phyloP scores from a whole-genome alignment of 2,329 filamentous ascomycete species.

The Pleurostoma richardsiae region DNA sequence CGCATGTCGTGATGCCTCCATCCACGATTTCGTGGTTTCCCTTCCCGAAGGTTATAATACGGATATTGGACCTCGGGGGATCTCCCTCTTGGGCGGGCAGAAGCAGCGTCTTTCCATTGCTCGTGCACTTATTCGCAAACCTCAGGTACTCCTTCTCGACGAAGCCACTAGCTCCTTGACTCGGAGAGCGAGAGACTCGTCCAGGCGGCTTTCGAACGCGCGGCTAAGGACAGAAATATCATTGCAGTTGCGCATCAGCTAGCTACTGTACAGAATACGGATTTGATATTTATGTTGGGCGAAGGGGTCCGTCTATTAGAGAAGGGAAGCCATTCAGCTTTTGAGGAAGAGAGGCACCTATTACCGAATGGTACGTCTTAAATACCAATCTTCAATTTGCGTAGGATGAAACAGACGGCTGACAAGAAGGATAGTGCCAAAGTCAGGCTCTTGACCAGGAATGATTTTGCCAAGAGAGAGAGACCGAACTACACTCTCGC shows the following conservation, averaged over 20 bases:
- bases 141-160: slow-evolving; percentile 35
- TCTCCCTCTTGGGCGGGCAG: slow-evolving; percentile 7
- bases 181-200: slow-evolving; percentile 57
- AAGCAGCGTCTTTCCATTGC: slow-evolving; percentile 8
- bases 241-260: slow-evolving; percentile 62
- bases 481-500: no score
- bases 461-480: no score
- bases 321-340: slow-evolving; percentile 30
- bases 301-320: slow-evolving; percentile 20
- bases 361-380: slow-evolving; percentile 50
- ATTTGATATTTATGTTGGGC: slow-evolving; percentile 33
- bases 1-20: slow-evolving; percentile 19
- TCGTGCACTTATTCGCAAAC: slow-evolving; percentile 5
- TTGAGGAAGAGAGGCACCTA: slow-evolving; percentile 47
- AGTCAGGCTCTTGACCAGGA: no score
- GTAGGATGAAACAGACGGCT: no score
- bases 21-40: slow-evolving; percentile 16
- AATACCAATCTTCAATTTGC: no score
- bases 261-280: slow-evolving; percentile 42
- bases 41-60: slow-evolving; percentile 9
- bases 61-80: slow-evolving; percentile 4
- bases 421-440: no score
- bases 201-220: slow-evolving; percentile 49
- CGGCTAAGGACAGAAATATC: slow-evolving; percentile 55
- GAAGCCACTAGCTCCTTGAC: slow-evolving; percentile 80